Conservation (phyloP, 2,329 filamentous ascomycete genomes). For the Penicillium verrucosum region DNA sequence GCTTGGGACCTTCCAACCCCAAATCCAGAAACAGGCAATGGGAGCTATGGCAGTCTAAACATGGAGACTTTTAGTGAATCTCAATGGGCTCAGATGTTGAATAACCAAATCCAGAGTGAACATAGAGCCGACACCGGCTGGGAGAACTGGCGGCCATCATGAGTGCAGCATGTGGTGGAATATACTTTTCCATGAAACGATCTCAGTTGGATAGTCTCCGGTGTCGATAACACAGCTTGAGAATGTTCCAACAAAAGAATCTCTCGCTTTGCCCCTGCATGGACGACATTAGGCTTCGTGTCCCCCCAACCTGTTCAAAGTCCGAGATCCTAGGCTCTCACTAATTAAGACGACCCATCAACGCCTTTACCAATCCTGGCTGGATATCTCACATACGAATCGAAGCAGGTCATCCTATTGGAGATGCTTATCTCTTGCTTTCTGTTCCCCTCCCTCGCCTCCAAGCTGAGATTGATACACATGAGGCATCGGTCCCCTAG, state of each 20-base stretch:
- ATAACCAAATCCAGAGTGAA: conserved; percentile 23
- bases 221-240: neutral
- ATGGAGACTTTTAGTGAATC: conserved; percentile 32
- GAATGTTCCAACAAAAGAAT: neutral
- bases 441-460: no score
- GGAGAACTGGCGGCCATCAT: conserved; percentile 28
- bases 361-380: neutral
- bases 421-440: neutral
- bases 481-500: neutral
- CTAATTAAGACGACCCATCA: neutral
- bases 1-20: conserved; percentile 31
- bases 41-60: conserved; percentile 19
- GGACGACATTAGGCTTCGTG: neutral
- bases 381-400: no score
- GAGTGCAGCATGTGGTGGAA: neutral
- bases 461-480: neutral
- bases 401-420: neutral
- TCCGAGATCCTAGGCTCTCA: neutral
- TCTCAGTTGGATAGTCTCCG: neutral
- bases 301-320: no score
- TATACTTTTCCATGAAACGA: neutral
- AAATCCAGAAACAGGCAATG: conserved; percentile 11
- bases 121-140: conserved; percentile 19
- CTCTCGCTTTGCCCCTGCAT: neutral
- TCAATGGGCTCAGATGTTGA: conserved; percentile 38